A percentile compares a stretch with the other conserved stretches of the same genome.
These are phyloP conservation scores for Hypoxylon sp. DNA, from an alignment of 2,329 filamentous ascomycete genomes.

Conservation along the genomic window DNA sequence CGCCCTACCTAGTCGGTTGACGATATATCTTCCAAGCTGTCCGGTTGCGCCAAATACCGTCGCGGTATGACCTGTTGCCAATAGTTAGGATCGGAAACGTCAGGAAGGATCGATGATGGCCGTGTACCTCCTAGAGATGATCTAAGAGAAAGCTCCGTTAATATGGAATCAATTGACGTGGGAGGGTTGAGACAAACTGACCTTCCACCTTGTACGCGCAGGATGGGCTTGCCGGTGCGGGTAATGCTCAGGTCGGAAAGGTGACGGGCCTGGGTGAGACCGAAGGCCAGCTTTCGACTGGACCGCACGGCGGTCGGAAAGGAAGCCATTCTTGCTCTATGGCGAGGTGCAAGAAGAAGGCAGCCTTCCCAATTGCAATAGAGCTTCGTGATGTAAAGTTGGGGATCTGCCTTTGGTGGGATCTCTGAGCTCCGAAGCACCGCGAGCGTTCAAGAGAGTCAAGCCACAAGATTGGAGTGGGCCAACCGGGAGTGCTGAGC, in stretches of 20 bases:
- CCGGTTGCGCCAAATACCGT: constrained; percentile 98
- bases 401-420: constrained; percentile 18
- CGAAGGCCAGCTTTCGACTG: constrained; percentile 56
- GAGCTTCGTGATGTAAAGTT: constrained; percentile 15
- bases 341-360: constrained; percentile 45
- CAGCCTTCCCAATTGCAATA: constrained; percentile 43
- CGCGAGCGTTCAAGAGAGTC: constrained; percentile 23
- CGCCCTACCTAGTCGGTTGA: constrained; percentile 80
- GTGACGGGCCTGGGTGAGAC: constrained; percentile 59
- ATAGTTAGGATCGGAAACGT: constrained; percentile 31
- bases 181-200: constrained; percentile 54
- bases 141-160: constrained; percentile 54
- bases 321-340: constrained; percentile 60
- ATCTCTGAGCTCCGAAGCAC: constrained; percentile 33
- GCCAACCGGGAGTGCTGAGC: too few species aligned
- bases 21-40: constrained; percentile 94
- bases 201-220: constrained; percentile 90
- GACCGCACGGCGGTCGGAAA: constrained; percentile 65
- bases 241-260: constrained; percentile 90
- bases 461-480: constrained; percentile 36
- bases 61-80: constrained; percentile 81
- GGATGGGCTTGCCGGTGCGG: constrained; percentile 92
- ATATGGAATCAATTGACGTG: constrained; percentile 35
- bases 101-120: neutral
- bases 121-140: constrained; percentile 82